Evolutionary conservation across 2,329 filamentous ascomycete species (phyloP), one percentile per base, ranked within the genome.

Genomic region (Diaporthe australafricana): DNA sequence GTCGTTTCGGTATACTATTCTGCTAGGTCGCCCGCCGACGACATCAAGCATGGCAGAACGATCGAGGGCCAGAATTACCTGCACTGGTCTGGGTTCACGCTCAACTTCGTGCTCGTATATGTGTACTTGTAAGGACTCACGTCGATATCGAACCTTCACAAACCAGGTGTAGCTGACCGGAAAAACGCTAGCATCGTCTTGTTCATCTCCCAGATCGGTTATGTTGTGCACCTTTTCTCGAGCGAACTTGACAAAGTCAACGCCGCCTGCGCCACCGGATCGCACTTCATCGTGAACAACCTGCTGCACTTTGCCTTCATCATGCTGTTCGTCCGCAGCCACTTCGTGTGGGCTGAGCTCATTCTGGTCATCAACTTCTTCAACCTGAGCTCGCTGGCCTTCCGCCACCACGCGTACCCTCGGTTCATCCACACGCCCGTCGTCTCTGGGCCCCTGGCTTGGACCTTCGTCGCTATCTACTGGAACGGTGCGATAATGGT

Each of bases 401-500:
- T 96, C 88, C 91, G 92, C 74, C 92, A 97, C 84, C 87, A 88
- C 25, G 88, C 88, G 0, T 91, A 92, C 69, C 90, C 93, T 5
- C 87, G 91, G 73, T 90, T 93, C 77, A 93, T 97, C 76, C 94
- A 97, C 82, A 84, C 91, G 14, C 90, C 94, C 7, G 91, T 91
- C 55, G 90, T 95, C 27, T 92, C 92, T 20, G 93, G 91, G 0
- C 95, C 95, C 7, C 86, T 97, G 76, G 93, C 92, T 1, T 98
- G 94, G 93, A 95, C 92, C 17, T 93, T 96, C 78, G 91, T 96
- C 17, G 93, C 93, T 38, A 87, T 98, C 68, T 96, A 95, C 86
- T 97, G 94, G 94, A 94, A 94, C 77, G 95, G 95, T 11, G 94
- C 95, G 25, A 91, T 95, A 60, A 93, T 93, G 79, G 89, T 96